Conservation (phyloP, 257 asterid genomes). For the Solanum clarkiae region DNA sequence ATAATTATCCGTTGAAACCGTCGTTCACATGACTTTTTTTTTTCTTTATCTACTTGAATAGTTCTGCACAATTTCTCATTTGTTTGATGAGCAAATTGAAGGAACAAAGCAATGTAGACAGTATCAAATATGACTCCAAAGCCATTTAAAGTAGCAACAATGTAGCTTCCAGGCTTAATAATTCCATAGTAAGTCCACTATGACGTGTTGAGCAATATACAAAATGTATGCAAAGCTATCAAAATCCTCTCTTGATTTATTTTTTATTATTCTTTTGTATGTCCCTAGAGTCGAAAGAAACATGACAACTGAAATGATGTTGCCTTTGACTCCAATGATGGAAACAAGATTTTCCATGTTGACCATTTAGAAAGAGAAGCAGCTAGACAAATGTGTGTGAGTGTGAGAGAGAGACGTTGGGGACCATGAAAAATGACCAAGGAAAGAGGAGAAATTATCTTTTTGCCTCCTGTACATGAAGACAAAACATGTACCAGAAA, state of each 20-base stretch:
- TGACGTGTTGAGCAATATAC: conserved; percentile 10
- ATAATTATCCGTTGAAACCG: no score
- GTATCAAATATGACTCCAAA: conserved; percentile 12
- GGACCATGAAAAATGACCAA: no score
- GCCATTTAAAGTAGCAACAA: conserved; percentile 23
- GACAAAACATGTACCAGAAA: no score
- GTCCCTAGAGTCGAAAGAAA: conserved; percentile 15
- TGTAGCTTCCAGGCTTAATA: conserved; percentile 11
- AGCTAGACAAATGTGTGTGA: no score
- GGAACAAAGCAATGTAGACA: conserved; percentile 11
- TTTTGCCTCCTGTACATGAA: no score
- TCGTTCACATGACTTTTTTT: no score
- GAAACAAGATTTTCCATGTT: no score
- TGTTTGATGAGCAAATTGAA: conserved; percentile 14
- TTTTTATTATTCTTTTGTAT: conserved; percentile 5
- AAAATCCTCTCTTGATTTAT: no score
- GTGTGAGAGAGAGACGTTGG: not conserved
- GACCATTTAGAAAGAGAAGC: no score
- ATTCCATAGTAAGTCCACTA: conserved; percentile 30
- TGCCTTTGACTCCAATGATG: not conserved
- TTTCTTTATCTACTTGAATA: no score
- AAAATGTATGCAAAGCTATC: conserved; percentile 14
- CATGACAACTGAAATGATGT: conserved; percentile 11
- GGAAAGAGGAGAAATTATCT: no score
- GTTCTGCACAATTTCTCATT: not conserved